Base-by-base conservation (phyloP, 495 filamentous ascomycete genomes). In the Neurospora tetrasperma region DNA sequence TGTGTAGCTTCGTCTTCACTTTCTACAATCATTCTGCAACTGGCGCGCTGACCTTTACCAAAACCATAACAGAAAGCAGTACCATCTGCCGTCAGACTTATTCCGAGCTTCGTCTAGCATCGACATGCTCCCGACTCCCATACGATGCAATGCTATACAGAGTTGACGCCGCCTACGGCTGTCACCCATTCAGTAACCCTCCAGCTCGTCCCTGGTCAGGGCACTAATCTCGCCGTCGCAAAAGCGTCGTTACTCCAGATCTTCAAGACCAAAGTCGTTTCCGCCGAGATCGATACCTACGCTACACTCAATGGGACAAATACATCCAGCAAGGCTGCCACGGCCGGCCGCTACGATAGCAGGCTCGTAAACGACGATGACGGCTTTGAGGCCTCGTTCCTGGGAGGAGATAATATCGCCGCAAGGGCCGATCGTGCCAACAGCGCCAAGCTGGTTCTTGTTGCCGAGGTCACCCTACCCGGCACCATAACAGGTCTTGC, bases 241-340 rank as follows among this genome's bases (percentile, higher is more conserved):
- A 94, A 93, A 84, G 92, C 92, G 69, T 97, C 94, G 38, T 86
- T 98, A 43, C 89, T 99, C 42, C 96, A 98, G 80, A 90, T 98
- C 76, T 98, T 97, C 82, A 79, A 81, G 12, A 87, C 86, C 73
- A 87, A 86, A 71, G 77, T 80, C 31, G 82, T 89, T 41, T 85
- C 89, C 69, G 84, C 85, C 70, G 88, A 90, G 73, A 75, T 89
- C 75, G 84, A 85, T 40, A 74, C 81, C 14, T 75, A 81, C 40
- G 78, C 82, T 48, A 41, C 18, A 18, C 54, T 66, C 54, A 66
- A 66, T 35, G 54, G 54, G 7, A 18, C 54, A 31, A 79, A 76
- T 44, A 72, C 73, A 8, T 46, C 69, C 40, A 38, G 4, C 35
- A 73, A 72, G 40, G 54, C 71, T 69, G 70, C 75, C 76, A 76